These are phyloP conservation scores for Colletotrichum navitas DNA, from an alignment of 2,329 filamentous ascomycete genomes.

Conservation along the genomic window DNA sequence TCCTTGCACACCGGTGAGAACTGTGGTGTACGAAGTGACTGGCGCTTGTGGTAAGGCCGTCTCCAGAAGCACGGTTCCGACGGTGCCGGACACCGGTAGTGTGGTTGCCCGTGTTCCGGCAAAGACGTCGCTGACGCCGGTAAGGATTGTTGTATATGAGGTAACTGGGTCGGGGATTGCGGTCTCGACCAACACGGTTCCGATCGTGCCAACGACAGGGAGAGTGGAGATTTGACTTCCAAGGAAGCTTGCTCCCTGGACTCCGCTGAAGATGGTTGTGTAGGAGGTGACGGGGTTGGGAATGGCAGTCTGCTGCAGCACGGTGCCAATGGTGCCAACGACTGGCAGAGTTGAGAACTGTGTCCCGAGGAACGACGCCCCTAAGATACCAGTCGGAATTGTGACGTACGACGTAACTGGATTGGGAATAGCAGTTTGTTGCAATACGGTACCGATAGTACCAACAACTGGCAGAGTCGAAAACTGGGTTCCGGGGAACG, in stretches of 20 bases:
- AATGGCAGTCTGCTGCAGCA: not conserved
- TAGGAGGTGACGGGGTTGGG: not conserved
- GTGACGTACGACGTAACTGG: constrained; percentile 2
- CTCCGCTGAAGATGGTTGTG: not conserved
- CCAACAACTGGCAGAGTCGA: not conserved
- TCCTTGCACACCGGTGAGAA: constrained; percentile 19
- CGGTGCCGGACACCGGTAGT: not conserved
- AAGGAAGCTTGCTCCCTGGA: not conserved
- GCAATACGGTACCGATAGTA: constrained; percentile 1
- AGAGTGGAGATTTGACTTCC: not conserved
- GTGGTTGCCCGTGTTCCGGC: not conserved
- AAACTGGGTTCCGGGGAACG: constrained; percentile 2
- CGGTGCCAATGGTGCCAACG: not conserved
- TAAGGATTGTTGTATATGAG: not conserved
- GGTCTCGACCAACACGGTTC: not conserved
- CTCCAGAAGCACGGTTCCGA: not conserved
- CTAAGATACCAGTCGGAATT: not conserved
- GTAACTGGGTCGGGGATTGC: constrained; percentile 4
- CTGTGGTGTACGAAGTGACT: constrained; percentile 16
- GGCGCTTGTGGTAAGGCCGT: not conserved
- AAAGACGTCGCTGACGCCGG: not conserved
- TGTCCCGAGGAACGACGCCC: constrained; percentile 3
- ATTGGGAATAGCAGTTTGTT: constrained; percentile 11
- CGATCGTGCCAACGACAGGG: not conserved
- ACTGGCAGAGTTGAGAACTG: constrained; percentile 3